Evolutionary conservation across 2,329 filamentous ascomycete genomes (phyloP), one percentile per base, ranked within the genome.

Genomic region (Huntiella savannae): DNA sequence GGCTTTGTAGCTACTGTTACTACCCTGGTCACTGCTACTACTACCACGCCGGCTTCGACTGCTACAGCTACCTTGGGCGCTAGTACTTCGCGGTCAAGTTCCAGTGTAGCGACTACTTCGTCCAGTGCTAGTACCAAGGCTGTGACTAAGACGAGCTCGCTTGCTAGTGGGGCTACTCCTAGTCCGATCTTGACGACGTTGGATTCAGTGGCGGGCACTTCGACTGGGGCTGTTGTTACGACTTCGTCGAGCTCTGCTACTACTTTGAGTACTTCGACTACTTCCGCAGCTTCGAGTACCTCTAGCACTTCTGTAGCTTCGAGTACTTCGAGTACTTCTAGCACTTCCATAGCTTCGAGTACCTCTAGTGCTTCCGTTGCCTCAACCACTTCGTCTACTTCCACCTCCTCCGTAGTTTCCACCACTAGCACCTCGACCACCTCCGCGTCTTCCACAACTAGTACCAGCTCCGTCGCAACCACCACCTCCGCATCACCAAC

Each of bases 321-420:
- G 8, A 13, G 48, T 28, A 28, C 45, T 40, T 33, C 42, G 13
- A 6, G 28, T 45, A 13, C 40, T 51, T 37, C 32, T 11, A 32
- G 40, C 7, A 40, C 44, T 5, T 28, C 38, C 5, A n/a, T 33
- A 4, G 16, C 35, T 22, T 17, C 46, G 3, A 8, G 5, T 17
- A 17, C 17, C 17, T 17, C 46, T 8, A 19, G 35, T 8, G 4
- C 46, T 16, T 10, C 40, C 43, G 32, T 40, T 16, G 5, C 33
- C 44, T 16, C 42, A 49, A 43, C 36, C 47, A 33, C 43, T n/a
- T 5, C 48, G 34, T 41, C 50, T 48, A 46, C 5, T 22, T 52
- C 47, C 47, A 46, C 50, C 42, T 52, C 33, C 15, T 40, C 32
- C 43, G 12, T 39, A 28, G 16, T 17, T 50, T 3, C 48, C 47